A percentile compares a stretch with the other conserved stretches of the same genome.
phyloP scores from a whole-genome alignment of 1,139 yeast genomes.

The Candida smagusa region DNA sequence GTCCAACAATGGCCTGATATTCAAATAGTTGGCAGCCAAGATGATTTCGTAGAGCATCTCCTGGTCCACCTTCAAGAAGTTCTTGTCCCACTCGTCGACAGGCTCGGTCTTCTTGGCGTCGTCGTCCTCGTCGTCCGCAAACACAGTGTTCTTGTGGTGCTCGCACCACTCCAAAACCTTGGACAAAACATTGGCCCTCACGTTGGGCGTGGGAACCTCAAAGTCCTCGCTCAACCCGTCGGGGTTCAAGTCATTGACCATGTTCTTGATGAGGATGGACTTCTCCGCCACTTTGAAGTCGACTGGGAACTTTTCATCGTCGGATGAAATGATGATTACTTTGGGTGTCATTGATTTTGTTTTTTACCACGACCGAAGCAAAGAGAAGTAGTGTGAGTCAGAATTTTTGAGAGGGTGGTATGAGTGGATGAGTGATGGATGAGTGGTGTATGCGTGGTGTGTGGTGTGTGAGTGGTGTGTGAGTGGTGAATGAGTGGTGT shows the following conservation, averaged over 20 bases:
- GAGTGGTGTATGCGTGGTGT: no score
- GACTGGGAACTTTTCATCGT: constrained; percentile 68
- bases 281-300: constrained; percentile 88
- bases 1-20: constrained; percentile 87
- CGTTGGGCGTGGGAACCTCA: constrained; percentile 92
- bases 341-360: constrained; percentile 28
- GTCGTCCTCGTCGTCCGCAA: constrained; percentile 71
- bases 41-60: constrained; percentile 98
- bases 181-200: constrained; percentile 78
- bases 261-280: constrained; percentile 82
- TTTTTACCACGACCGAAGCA: constrained; percentile 1
- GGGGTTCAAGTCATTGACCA: constrained; percentile 78
- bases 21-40: constrained; percentile 91
- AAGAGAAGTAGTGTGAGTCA: no score
- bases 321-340: constrained; percentile 67
- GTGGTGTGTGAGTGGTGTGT: no score
- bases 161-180: constrained; percentile 97
- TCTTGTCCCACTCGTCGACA: constrained; percentile 95
- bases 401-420: no score
- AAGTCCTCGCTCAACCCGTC: constrained; percentile 61
- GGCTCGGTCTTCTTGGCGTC: constrained; percentile 75
- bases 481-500: no score
- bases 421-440: no score
- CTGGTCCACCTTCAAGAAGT: constrained; percentile 93
- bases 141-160: constrained; percentile 83